Evolutionary conservation across 2,329 filamentous ascomycete species (phyloP).

Genomic region (Cercospora janseana): DNA sequence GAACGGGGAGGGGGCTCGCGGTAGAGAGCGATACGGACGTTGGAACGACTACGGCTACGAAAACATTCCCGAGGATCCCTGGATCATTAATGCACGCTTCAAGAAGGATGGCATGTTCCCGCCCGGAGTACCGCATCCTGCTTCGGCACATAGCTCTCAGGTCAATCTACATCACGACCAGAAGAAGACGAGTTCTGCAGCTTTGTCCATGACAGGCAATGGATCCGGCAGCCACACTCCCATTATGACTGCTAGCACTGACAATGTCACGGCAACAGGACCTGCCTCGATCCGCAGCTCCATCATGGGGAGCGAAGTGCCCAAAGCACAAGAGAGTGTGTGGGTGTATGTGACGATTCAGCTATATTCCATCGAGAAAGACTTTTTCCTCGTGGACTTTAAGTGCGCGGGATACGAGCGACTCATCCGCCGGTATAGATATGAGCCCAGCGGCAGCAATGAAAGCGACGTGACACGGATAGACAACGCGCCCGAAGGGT

Average conservation of each 20-base stretch:
- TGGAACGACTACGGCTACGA: conserved; percentile 61
- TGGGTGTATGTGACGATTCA: conserved; percentile 95
- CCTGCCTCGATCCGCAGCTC: conserved; percentile 18
- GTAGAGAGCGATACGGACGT: conserved; percentile 44
- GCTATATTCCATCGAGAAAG: conserved; percentile 87
- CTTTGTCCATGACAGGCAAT: conserved; percentile 26
- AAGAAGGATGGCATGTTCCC: conserved; percentile 72
- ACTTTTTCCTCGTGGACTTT: conserved; percentile 95
- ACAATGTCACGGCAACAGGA: conserved; percentile 33
- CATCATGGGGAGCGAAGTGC: conserved; percentile 16
- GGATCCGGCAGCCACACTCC: conserved; percentile 22
- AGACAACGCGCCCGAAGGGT: conserved; percentile 25
- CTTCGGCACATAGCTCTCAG: conserved; percentile 50
- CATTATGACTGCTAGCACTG: conserved; percentile 28
- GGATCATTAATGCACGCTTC: conserved; percentile 91
- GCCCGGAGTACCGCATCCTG: conserved; percentile 50
- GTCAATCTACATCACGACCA: conserved; percentile 44
- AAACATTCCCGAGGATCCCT: conserved; percentile 85
- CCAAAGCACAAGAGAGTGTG: conserved; percentile 63
- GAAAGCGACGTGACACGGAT: conserved; percentile 26
- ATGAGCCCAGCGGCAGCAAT: conserved; percentile 35
- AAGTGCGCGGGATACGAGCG: conserved; percentile 98
- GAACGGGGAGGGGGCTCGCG: conserved; percentile 28
- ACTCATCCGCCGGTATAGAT: conserved; percentile 54
- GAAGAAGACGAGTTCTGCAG: conserved; percentile 27